A percentile compares a stretch with the other conserved stretches of the same genome.
These are phyloP conservation scores for Fusarium aywerte DNA, from an alignment of 2,329 filamentous ascomycete genomes.

Conservation along the genomic window DNA sequence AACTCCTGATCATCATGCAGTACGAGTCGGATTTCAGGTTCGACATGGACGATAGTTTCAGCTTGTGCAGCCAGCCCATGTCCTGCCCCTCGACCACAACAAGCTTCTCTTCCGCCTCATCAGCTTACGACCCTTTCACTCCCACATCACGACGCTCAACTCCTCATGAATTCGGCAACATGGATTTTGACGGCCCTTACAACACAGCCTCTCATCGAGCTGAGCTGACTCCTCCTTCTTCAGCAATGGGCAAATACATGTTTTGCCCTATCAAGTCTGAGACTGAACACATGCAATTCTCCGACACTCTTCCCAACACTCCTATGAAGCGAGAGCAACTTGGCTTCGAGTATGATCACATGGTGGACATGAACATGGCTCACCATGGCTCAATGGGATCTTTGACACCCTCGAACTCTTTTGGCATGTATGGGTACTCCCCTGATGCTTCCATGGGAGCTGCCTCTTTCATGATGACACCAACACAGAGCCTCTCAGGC, in stretches of 20 bases:
- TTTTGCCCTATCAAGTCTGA: constrained; percentile 51
- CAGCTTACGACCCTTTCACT: constrained; percentile 57
- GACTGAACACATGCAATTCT: constrained; percentile 49
- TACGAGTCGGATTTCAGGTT: constrained; percentile 54
- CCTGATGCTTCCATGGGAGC: constrained; percentile 49
- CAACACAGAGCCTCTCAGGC: constrained; percentile 54
- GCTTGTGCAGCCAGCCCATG: constrained; percentile 52
- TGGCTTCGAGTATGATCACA: constrained; percentile 53
- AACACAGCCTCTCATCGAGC: constrained; percentile 42
- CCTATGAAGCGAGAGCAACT: constrained; percentile 53
- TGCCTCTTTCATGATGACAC: constrained; percentile 54
- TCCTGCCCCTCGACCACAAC: constrained; percentile 50
- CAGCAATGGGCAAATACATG: constrained; percentile 50
- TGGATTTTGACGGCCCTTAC: constrained; percentile 54
- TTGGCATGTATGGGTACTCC: constrained; percentile 52
- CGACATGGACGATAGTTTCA: constrained; percentile 56
- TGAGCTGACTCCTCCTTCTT: constrained; percentile 53
- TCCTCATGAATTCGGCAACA: constrained; percentile 51
- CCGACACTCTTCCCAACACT: constrained; percentile 50
- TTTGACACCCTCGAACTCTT: constrained; percentile 52
- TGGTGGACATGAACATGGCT: constrained; percentile 53
- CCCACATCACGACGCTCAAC: constrained; percentile 59
- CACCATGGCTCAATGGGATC: constrained; percentile 51
- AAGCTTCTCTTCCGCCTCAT: constrained; percentile 56
- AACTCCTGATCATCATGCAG: constrained; percentile 49